These are phyloP conservation scores for Lycium barbarum DNA, from an alignment of 257 asterid species.

Conservation along the genomic window DNA sequence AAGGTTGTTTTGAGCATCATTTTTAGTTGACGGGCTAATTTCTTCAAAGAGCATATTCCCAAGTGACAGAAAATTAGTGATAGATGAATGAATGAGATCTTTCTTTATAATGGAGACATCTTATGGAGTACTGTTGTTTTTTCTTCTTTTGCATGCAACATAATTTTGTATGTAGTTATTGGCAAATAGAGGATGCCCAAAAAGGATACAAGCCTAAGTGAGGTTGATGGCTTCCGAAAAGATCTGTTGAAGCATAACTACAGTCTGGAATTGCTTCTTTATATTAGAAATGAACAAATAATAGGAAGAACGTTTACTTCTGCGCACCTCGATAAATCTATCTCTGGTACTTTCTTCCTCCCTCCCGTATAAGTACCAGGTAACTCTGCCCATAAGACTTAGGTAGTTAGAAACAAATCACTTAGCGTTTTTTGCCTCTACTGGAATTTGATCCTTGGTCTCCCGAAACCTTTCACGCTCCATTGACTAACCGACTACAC, in stretches of 20 bases:
- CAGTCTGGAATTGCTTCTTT: not conserved
- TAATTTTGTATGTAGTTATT: not conserved
- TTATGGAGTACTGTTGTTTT: not conserved
- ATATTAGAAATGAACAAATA: not conserved
- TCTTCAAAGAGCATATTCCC: not conserved
- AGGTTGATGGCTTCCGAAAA: not conserved
- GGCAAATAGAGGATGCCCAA: not conserved
- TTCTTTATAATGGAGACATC: not conserved
- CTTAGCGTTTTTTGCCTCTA: not conserved
- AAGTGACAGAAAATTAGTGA: not conserved
- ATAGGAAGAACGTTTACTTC: not conserved
- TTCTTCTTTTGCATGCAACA: not conserved
- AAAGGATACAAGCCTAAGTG: not conserved
- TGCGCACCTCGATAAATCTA: not conserved
- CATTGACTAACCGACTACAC: not conserved
- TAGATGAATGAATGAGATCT: not conserved
- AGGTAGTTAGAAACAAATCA: not conserved
- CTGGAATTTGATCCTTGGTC: conserved; percentile 17
- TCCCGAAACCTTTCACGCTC: not conserved
- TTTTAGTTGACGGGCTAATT: not conserved
- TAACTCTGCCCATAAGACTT: not conserved
- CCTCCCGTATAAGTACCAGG: not conserved
- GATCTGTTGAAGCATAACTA: not conserved
- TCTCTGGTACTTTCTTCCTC: not conserved
- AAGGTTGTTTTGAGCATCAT: not conserved